Evolutionary conservation across 352 stramenopile species (phyloP), one percentile per base, ranked within the genome.

Genomic region (Phytophthora lateralis): DNA sequence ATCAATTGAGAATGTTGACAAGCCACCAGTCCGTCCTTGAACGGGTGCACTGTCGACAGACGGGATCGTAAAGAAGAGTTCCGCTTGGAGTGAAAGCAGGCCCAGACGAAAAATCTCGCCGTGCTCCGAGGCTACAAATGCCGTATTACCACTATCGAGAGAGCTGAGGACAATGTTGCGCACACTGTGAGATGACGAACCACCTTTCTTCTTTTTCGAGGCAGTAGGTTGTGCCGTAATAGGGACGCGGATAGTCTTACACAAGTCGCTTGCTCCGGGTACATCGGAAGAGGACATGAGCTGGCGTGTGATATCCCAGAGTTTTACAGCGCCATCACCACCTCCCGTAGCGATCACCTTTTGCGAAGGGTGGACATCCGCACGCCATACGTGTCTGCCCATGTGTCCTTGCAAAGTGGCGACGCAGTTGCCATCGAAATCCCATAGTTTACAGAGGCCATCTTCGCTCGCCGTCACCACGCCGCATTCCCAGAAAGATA

Each of bases 311-410:
- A 91, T 38, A 43, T 91, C 69, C 88, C 88, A 96, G 2, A 95
- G 65, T 64, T 96, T 96, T 34, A 84, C 80, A 10, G 84, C 80
- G 14, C 80, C 77, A 41, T 96, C 88, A n/a, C 82, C 76, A 6
- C 88, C 88, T 45, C 88, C 88, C 1, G 88, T 91, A 0, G 85
- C 86, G 55, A 80, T 45, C 8, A 95, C 45, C 4, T 82, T 47
- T 10, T 57, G 47, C 14, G 68, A 73, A 4, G 85, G 82, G 27
- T 73, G 85, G 27, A 94, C 74, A 0, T 78, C 84, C 6, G 84
- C 75, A 39, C 86, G 85, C 86, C 88, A 95, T 11, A 93, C 79
- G 47, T 95, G 79, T 34, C 80, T 85, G 12, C 87, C 88, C 37
- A 74, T 55, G 66, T 96, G 88, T 12, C 88, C 88, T 18, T 88